phyloP scores from a whole-genome alignment of 1,284 basidiomycete genomes.

The Leccinum subfulvum region DNA sequence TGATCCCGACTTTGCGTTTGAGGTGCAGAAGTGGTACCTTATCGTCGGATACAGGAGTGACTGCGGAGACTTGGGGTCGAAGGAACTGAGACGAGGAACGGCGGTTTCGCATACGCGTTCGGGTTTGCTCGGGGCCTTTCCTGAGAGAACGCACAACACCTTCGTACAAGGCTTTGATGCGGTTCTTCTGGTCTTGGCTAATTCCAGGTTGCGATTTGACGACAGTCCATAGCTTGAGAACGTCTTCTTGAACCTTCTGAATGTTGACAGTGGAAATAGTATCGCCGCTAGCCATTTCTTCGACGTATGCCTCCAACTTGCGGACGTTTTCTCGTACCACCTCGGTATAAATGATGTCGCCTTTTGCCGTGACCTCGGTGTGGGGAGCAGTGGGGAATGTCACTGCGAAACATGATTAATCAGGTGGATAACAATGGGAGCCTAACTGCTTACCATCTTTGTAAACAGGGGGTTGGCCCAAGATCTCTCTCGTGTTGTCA shows the following conservation, averaged over 20 bases:
- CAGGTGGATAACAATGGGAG: neutral
- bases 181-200: constrained; percentile 94
- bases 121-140: constrained; percentile 60
- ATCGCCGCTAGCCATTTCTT: constrained; percentile 97
- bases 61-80: constrained; percentile 77
- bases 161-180: constrained; percentile 95
- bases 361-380: constrained; percentile 90
- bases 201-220: constrained; percentile 84
- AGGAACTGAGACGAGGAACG: constrained; percentile 94
- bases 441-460: constrained; percentile 76
- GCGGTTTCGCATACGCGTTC: constrained; percentile 63
- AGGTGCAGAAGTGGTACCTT: constrained; percentile 94
- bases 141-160: constrained; percentile 86
- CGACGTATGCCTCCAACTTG: constrained; percentile 96
- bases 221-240: constrained; percentile 94
- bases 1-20: constrained; percentile 94
- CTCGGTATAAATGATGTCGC: constrained; percentile 93
- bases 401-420: constrained; percentile 46
- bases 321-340: constrained; percentile 93
- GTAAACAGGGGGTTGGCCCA: constrained; percentile 84
- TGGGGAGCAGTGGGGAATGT: constrained; percentile 98
- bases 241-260: constrained; percentile 95
- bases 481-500: constrained; percentile 87
- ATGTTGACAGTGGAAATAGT: constrained; percentile 85
- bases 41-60: constrained; percentile 82